Percentiles rank a stretch among this genome's conserved stretches.
phyloP scores from a whole-genome alignment of 2,329 filamentous ascomycete genomes.

The Paramyrothecium roridum region DNA sequence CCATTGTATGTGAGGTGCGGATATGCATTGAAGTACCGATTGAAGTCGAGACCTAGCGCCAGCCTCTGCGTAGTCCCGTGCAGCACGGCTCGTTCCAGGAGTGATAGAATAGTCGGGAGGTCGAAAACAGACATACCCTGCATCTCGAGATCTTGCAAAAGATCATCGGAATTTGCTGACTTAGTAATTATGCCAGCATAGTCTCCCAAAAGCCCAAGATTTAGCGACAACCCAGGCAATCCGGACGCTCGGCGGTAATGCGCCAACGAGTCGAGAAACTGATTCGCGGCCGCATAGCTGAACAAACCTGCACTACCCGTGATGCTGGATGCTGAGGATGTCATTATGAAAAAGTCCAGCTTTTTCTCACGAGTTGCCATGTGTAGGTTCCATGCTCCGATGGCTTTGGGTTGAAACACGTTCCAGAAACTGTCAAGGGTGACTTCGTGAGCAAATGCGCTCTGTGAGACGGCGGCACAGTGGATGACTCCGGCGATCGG shows the following conservation, averaged over 20 bases:
- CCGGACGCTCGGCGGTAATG: background rate
- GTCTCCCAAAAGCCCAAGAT: no score
- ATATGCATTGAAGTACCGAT: no score
- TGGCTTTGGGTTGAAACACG: conserved; percentile 9
- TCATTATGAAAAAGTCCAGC: conserved; percentile 12
- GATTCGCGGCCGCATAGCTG: conserved; percentile 8
- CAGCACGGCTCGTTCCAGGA: no score
- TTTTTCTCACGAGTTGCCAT: conserved; percentile 2
- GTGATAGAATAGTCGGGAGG: no score
- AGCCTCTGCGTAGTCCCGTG: no score
- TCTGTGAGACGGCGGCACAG: background rate
- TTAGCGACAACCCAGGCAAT: no score
- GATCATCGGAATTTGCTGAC: no score
- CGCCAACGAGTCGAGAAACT: conserved; percentile 10
- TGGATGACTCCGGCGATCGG: background rate
- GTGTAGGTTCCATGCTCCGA: conserved; percentile 10
- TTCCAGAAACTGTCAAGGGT: conserved; percentile 9
- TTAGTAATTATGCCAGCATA: no score
- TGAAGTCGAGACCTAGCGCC: no score
- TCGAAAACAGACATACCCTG: no score
- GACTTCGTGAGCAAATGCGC: background rate
- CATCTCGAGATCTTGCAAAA: no score
- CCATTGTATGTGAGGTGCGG: no score
- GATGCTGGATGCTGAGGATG: conserved; percentile 10
- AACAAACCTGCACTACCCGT: conserved; percentile 1